Percentiles rank a stretch among this genome's conserved stretches.
Conservation (phyloP, 805 yeast genomes). For the Kluyveromyces starmeri region DNA sequence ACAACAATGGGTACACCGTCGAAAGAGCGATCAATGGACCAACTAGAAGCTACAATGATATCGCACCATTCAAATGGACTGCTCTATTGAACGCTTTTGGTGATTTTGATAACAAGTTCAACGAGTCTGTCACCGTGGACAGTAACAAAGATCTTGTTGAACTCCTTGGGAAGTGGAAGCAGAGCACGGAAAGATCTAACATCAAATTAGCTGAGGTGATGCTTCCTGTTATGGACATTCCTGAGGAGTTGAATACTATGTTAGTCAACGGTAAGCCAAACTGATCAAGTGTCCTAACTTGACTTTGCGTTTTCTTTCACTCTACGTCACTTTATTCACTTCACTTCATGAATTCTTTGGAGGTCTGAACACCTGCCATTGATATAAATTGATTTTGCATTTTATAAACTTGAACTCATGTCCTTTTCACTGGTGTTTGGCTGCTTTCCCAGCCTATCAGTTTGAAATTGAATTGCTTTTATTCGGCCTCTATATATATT, state of each 20-base stretch:
- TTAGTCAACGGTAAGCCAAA: constrained; percentile 20
- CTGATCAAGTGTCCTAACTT: not conserved
- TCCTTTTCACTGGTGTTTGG: no score
- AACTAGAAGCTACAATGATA: constrained; percentile 67
- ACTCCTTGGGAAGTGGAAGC: constrained; percentile 31
- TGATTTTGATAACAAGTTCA: constrained; percentile 30
- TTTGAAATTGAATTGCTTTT: no score
- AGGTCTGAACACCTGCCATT: no score
- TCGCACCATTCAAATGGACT: constrained; percentile 78
- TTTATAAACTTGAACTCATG: no score
- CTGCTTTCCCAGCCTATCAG: no score
- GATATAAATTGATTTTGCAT: no score
- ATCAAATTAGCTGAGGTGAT: constrained; percentile 52
- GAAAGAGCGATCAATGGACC: constrained; percentile 84
- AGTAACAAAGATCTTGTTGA: constrained; percentile 32
- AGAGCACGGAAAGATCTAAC: constrained; percentile 26
- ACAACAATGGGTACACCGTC: constrained; percentile 84
- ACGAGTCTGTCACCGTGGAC: constrained; percentile 30
- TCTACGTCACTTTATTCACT: no score
- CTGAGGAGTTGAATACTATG: constrained; percentile 49
- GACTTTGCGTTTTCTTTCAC: not conserved
- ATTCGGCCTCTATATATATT: no score
- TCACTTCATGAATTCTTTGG: no score
- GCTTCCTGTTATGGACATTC: constrained; percentile 53
- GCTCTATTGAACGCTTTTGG: constrained; percentile 59